Base-by-base conservation (phyloP, 257 asterid genomes). In the Parsonsia alboflavescens region DNA sequence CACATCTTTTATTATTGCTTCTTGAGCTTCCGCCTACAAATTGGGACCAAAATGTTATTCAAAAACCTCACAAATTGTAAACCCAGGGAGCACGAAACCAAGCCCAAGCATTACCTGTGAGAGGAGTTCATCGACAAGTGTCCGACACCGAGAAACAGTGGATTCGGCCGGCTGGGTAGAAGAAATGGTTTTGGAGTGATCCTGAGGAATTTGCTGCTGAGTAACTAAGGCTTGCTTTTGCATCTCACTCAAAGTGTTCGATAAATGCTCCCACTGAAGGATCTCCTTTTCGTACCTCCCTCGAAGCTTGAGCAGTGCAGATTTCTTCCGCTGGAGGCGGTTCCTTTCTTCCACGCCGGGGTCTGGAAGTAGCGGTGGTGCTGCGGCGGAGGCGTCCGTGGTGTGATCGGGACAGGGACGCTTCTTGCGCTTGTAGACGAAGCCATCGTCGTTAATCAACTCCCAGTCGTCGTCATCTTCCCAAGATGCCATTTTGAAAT, bases 251-350 rank as follows among this genome's bases (percentile, higher is more conserved):
- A 91, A 79, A 8, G 82, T 81, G 88, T 82, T 93, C 81, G 96
- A 89, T 76, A 88, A 82, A 82, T 80, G 92, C 74, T 88, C 93
- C 98, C 98, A 91, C 57, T 76, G 91, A 46, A 75, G 74, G 54
- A 93, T 87, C 85, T 93, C 98, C 2, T 41, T 33, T 46, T 44
- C 52, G 45, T 87, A 88, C 78, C 61, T 85, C 0, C 80, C 84
- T 67, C 76, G 86, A 84, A 91, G 80, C 84, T 89, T 91, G 53
- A 88, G 58, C 42, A 89, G 92, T 2, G 85, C 83, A 61, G 59
- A 79, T 80, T 80, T 93, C 92, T 80, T 86, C 81, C 93, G 71
- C 16, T 81, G 80, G 7, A 84, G 87, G 68, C 86, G 93, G 70
- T 80, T 81, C 77, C 79, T 84, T 83, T 84, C 82, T 78, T 85